phyloP scores from a whole-genome alignment of 805 yeast species.

The Wickerhamomyces bisporus region DNA sequence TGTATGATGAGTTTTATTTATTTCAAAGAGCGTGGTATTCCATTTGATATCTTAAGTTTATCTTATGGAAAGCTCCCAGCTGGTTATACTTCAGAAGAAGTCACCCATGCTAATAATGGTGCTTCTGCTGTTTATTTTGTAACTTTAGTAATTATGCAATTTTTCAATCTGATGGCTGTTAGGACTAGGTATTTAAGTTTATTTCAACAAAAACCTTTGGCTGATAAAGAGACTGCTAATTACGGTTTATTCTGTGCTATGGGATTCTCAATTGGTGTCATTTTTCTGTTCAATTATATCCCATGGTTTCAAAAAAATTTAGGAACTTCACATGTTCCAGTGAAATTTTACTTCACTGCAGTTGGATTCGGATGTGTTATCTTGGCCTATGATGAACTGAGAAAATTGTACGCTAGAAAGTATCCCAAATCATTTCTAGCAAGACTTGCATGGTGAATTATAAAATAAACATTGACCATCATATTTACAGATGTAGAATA shows the following conservation, averaged over 20 bases:
- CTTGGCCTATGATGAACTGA: conserved; percentile 35
- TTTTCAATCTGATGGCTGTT: conserved; percentile 38
- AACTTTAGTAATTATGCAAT: conserved; percentile 43
- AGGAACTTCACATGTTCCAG: conserved; percentile 36
- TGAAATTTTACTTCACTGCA: conserved; percentile 42
- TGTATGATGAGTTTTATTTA: conserved; percentile 36
- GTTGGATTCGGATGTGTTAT: conserved; percentile 39
- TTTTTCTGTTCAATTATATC: conserved; percentile 38
- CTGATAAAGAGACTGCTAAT: conserved; percentile 22
- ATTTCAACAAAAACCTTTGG: conserved; percentile 36
- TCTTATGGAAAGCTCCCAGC: conserved; percentile 30
- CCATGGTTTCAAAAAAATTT: conserved; percentile 34
- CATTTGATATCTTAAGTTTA: conserved; percentile 30
- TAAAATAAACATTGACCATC: too few species aligned
- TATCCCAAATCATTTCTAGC: conserved; percentile 36
- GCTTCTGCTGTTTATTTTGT: conserved; percentile 43
- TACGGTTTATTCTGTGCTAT: conserved; percentile 29
- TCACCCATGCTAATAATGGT: conserved; percentile 22
- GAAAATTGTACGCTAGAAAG: conserved; percentile 33
- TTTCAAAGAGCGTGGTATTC: conserved; percentile 31
- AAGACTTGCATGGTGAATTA: conserved; percentile 38
- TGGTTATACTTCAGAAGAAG: conserved; percentile 19
- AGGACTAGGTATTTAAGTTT: conserved; percentile 38
- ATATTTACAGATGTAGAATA: too few species aligned
- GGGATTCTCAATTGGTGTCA: conserved; percentile 32